phyloP scores from a whole-genome alignment of 192 early-diverging fungal species.

The Mortierella alpina region DNA sequence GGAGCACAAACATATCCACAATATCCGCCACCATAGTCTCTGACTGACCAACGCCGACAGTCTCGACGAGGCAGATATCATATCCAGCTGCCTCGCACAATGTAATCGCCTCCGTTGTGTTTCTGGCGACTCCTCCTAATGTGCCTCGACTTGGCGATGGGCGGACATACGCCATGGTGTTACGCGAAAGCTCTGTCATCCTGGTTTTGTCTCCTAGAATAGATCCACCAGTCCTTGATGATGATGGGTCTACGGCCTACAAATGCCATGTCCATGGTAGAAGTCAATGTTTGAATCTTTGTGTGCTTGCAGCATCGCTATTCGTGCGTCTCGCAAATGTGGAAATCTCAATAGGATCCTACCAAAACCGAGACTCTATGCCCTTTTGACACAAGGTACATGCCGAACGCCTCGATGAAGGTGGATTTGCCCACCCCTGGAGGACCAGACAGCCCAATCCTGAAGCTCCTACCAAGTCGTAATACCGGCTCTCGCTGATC shows the following conservation, averaged over 20 bases:
- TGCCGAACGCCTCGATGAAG: conserved; percentile 88
- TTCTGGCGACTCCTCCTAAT: conserved; percentile 80
- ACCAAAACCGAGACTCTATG: conserved; percentile 83
- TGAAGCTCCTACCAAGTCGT: conserved; percentile 62
- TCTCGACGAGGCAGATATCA: conserved; percentile 84
- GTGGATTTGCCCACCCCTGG: conserved; percentile 91
- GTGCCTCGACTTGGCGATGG: conserved; percentile 82
- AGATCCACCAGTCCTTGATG: conserved; percentile 80
- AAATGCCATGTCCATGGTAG: background rate
- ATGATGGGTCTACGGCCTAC: conserved; percentile 88
- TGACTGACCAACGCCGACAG: conserved; percentile 88
- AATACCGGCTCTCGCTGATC: conserved; percentile 25
- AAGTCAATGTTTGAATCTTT: background rate
- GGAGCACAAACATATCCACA: conserved; percentile 87
- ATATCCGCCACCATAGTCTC: conserved; percentile 90
- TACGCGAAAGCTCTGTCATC: conserved; percentile 78
- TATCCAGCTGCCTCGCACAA: conserved; percentile 85
- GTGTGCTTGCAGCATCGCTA: conserved; percentile 1
- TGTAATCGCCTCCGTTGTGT: conserved; percentile 84
- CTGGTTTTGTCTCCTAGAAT: conserved; percentile 90
- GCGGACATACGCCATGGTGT: conserved; percentile 75
- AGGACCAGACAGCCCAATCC: conserved; percentile 83
- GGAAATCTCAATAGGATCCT: conserved; percentile 1
- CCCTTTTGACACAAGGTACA: conserved; percentile 72
- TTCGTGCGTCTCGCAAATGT: background rate